Evolutionary conservation across 169 alveolate genomes (phyloP).

Genomic region (Theileria parva): DNA sequence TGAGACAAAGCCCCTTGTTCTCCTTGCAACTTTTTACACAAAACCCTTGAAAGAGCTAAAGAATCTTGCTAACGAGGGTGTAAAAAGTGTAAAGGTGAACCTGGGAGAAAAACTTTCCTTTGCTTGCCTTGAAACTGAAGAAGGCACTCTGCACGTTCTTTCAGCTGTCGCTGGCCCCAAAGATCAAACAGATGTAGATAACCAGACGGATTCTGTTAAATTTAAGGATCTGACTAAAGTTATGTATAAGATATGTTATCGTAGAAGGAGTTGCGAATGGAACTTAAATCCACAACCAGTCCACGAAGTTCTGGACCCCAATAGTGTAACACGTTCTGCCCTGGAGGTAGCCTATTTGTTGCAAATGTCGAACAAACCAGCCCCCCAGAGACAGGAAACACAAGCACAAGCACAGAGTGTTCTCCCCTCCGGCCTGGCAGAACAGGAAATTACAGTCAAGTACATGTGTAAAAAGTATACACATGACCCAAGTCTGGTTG

Average conservation of each 20-base stretch:
- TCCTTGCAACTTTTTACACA: conserved; percentile 16
- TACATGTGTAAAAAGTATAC: conserved; percentile 38
- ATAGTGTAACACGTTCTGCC: not conserved
- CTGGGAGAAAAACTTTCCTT: not conserved
- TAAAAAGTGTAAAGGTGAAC: not conserved
- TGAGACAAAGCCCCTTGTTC: conserved; percentile 24
- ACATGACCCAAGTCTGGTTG: conserved; percentile 24
- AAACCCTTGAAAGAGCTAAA: not conserved
- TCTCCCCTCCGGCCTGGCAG: not conserved
- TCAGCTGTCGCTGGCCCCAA: conserved; percentile 1
- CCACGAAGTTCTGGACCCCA: not conserved
- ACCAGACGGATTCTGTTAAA: conserved; percentile 13
- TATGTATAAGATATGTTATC: conserved; percentile 22
- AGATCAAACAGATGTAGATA: not conserved
- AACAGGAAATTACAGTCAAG: conserved; percentile 44
- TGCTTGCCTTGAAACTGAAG: not conserved
- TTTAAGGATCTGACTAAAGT: conserved; percentile 20
- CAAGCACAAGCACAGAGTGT: not conserved
- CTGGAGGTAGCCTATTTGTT: not conserved
- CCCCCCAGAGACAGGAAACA: too few relatives aligned
- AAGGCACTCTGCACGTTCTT: not conserved
- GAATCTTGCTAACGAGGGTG: not conserved
- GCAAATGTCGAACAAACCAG: not conserved
- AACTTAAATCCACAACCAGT: not conserved
- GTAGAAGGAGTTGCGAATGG: conserved; percentile 16